A percentile compares a stretch with the other conserved stretches of the same genome.
These are phyloP conservation scores for Chytridium lagenaria DNA, from an alignment of 371 early-diverging fungal species.

Conservation along the genomic window DNA sequence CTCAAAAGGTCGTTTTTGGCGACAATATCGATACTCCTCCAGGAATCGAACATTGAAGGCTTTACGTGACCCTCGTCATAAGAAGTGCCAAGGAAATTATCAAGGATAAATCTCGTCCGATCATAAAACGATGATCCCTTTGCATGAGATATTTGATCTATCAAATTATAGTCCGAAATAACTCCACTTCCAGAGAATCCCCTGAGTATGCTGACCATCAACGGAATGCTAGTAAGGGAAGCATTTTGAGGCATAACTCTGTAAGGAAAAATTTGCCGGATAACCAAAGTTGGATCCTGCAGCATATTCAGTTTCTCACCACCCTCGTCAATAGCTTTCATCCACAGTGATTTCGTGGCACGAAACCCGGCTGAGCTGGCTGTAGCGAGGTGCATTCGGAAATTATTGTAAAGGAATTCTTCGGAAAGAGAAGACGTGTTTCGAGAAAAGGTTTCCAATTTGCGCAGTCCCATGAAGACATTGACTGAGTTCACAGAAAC, in stretches of 20 bases:
- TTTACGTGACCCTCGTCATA: not conserved
- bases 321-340: not conserved
- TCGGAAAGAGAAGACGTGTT: too few species aligned
- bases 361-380: not conserved
- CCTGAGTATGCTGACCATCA: not conserved
- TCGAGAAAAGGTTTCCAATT: not conserved
- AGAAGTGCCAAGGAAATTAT: not conserved
- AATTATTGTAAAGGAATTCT: not conserved
- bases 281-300: not conserved
- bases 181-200: not conserved
- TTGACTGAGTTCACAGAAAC: not conserved
- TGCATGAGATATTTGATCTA: not conserved
- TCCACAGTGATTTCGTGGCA: not conserved
- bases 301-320: not conserved
- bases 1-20: not conserved
- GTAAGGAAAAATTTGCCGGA: not conserved
- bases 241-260: not conserved
- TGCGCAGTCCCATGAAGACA: not conserved
- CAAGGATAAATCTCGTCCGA: not conserved
- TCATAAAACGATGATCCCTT: not conserved
- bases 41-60: not conserved
- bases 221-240: not conserved
- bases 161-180: not conserved
- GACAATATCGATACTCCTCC: not conserved
- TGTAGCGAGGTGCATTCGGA: not conserved